Conservation (phyloP, 306 rosid species). For the Coriaria nepalensis region DNA sequence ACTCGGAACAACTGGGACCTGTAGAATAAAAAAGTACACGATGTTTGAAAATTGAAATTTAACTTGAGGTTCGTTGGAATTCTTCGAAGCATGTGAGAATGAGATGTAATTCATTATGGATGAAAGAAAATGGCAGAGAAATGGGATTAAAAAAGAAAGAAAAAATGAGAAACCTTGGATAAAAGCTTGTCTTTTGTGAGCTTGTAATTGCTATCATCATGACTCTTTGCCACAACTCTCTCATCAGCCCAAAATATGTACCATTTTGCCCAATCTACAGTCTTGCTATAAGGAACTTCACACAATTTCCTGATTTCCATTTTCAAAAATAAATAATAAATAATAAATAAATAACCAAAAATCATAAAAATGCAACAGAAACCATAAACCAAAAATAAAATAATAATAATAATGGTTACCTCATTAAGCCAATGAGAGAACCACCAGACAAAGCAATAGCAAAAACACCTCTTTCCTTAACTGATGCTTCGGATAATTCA, state of each 20-base stretch:
- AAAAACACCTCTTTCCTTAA: slow-evolving; percentile 84
- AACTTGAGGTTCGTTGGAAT: neutral
- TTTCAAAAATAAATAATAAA: slow-evolving; percentile 12
- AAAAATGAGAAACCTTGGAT: slow-evolving; percentile 56
- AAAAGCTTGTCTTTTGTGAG: slow-evolving; percentile 75
- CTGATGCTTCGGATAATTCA: slow-evolving; percentile 70
- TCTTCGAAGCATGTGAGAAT: neutral
- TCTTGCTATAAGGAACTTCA: slow-evolving; percentile 87
- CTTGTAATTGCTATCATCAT: slow-evolving; percentile 88
- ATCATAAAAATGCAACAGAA: slow-evolving; percentile 21
- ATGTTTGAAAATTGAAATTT: neutral
- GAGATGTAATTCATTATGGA: too few species aligned
- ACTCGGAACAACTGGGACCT: slow-evolving; percentile 86
- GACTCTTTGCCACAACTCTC: slow-evolving; percentile 83
- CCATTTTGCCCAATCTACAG: slow-evolving; percentile 96
- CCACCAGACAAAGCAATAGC: slow-evolving; percentile 95
- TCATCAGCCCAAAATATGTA: slow-evolving; percentile 96
- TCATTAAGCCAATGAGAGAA: slow-evolving; percentile 93
- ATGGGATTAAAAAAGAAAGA: slow-evolving; percentile 7
- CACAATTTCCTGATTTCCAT: slow-evolving; percentile 60
- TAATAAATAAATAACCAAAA: slow-evolving; percentile 30
- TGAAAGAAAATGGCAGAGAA: neutral
- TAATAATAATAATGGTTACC: slow-evolving; percentile 38
- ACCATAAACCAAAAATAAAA: slow-evolving; percentile 27
- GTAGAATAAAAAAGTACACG: slow-evolving; percentile 16